Evolutionary conservation across 805 yeast genomes (phyloP), one percentile per base, ranked within the genome.

Genomic region (Kuraishia cidri): DNA sequence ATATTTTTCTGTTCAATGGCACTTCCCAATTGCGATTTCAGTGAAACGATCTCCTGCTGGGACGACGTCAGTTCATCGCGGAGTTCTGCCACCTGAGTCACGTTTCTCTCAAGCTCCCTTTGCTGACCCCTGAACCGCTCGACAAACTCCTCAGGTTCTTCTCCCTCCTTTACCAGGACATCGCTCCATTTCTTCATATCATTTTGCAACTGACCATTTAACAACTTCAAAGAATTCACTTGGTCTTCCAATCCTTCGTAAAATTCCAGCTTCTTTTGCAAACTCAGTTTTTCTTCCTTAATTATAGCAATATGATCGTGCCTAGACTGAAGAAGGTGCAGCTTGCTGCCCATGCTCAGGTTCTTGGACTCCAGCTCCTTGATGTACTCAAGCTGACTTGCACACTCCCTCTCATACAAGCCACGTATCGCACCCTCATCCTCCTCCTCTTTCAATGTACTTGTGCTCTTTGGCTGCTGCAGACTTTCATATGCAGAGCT

Each of bases 341-440:
- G 62, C 25, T 72, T 66, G 37, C 64, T 69, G 15, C 72, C 56
- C 45, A 79, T 75, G 6, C 64, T 56, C 32, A 75, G 56, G 38
- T 72, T 69, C 39, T 69, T 66, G 4, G 62, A 58, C 39, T 79
- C 85, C 37, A 69, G 44, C 26, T 61, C 64, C 42, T 63, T 55
- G 28, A 69, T 50, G 40, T 68, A 62, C 17, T 57, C 49, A 25
- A 69, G 43, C 44, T 73, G 78, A 18, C 62, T 50, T 16, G 28
- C 37, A 35, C 46, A 56, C 48, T 41, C 55, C 22, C 15, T 12
- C 26, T 32, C 19, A 15, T 16, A 22, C 3, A 32, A 14, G n/a
- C 15, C 11, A 14, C 19, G 16, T 6, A 22, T n/a, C 8, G 9
- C 17, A 8, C 19, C 19, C 8, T 12, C 17, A 4, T 30, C 32